These are phyloP conservation scores for Chlorella sp. DNA, from an alignment of 139 green algal species.

Conservation along the genomic window DNA sequence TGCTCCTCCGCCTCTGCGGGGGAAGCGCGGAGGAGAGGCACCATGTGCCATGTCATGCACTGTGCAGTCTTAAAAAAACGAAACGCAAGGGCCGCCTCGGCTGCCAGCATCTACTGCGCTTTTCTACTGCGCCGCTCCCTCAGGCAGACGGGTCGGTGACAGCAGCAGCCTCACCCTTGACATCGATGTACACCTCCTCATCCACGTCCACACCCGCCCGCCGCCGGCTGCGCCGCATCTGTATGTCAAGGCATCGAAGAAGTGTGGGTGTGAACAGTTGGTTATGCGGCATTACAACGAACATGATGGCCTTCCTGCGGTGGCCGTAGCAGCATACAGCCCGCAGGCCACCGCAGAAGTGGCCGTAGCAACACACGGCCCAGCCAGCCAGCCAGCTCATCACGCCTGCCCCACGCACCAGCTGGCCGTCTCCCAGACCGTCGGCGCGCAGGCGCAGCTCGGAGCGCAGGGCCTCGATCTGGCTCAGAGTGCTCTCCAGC, in stretches of 20 bases:
- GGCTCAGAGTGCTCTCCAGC: not conserved
- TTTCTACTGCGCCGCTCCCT: too few relatives aligned
- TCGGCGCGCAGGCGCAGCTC: constrained; percentile 13
- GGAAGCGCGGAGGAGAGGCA: not conserved
- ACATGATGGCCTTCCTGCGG: too few relatives aligned
- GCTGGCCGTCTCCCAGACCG: not conserved
- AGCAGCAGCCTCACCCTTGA: not conserved
- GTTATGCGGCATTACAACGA: too few relatives aligned
- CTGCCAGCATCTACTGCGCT: too few relatives aligned
- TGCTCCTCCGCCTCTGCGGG: constrained; percentile 36
- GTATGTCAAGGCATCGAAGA: too few relatives aligned
- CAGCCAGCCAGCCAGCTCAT: not conserved
- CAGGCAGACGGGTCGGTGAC: not conserved
- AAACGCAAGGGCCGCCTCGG: not conserved
- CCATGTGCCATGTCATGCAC: too few relatives aligned
- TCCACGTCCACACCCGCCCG: constrained; percentile 38
- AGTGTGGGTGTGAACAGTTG: too few relatives aligned
- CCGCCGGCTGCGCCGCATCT: constrained; percentile 41
- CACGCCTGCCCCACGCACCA: not conserved
- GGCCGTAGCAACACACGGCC: not conserved
- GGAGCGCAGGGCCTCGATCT: not conserved
- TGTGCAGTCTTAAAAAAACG: not conserved
- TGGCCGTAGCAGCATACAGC: too few relatives aligned
- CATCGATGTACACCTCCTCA: constrained; percentile 27
- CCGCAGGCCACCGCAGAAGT: too few relatives aligned